phyloP scores from a whole-genome alignment of 2,329 filamentous ascomycete species.

The Triangularia verruculosa region DNA sequence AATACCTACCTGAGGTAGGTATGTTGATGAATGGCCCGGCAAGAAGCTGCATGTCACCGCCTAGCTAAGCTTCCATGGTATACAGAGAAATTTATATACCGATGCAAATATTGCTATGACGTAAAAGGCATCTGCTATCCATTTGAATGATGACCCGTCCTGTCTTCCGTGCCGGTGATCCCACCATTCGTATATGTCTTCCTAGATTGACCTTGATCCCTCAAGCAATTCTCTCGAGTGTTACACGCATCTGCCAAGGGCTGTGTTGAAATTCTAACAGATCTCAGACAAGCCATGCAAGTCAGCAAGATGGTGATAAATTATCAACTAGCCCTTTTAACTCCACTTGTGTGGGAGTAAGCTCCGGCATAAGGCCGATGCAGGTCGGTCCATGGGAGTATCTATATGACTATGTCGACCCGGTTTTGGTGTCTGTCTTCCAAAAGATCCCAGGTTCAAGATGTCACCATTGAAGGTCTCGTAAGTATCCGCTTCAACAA shows the following conservation, averaged over 20 bases:
- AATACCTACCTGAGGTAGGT: no score
- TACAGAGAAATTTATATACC: background rate
- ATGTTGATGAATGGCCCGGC: no score
- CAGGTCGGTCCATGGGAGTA: background rate
- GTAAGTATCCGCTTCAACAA: background rate
- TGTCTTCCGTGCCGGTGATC: background rate
- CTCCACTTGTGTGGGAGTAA: background rate
- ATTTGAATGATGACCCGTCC: background rate
- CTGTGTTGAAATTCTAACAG: background rate
- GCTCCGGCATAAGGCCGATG: background rate
- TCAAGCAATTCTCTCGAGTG: background rate
- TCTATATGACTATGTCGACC: background rate
- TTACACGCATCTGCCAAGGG: background rate
- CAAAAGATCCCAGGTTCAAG: background rate
- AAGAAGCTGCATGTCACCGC: background rate
- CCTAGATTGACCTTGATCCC: background rate
- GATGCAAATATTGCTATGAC: background rate
- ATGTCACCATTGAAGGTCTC: background rate
- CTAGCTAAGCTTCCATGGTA: background rate
- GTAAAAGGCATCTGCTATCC: background rate
- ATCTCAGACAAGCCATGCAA: background rate
- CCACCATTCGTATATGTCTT: background rate
- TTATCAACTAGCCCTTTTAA: background rate
- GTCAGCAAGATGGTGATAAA: background rate
- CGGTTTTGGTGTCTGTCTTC: background rate